Percentiles rank a stretch among this genome's conserved stretches.
Conservation (phyloP, 805 yeast genomes). For the Yamadazyma akitaensis region DNA sequence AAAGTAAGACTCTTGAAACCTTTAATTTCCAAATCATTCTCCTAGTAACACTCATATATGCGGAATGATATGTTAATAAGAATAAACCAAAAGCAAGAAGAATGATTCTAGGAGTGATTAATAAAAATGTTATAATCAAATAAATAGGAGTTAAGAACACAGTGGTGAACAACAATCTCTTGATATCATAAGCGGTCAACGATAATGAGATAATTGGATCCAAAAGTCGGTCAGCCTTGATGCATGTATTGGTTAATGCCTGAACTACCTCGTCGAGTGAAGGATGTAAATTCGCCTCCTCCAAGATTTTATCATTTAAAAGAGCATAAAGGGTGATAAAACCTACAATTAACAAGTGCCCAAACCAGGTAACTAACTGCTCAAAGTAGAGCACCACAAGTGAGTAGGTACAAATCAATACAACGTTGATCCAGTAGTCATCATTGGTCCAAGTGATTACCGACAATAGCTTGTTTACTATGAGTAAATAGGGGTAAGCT, state of each 20-base stretch:
- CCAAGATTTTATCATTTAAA: slow-evolving; percentile 53
- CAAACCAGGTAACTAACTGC: slow-evolving; percentile 70
- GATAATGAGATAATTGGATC: slow-evolving; percentile 75
- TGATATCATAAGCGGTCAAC: slow-evolving; percentile 75
- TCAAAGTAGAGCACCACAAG: slow-evolving; percentile 75
- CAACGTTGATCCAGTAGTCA: slow-evolving; percentile 70
- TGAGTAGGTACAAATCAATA: slow-evolving; percentile 53
- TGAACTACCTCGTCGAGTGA: slow-evolving; percentile 85
- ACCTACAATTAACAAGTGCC: slow-evolving; percentile 71
- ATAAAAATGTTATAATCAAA: slow-evolving; percentile 60
- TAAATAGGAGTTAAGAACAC: slow-evolving; percentile 84
- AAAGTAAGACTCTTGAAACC: slow-evolving; percentile 63
- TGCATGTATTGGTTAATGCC: slow-evolving; percentile 67
- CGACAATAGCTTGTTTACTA: slow-evolving; percentile 65
- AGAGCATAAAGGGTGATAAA: slow-evolving; percentile 58
- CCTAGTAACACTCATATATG: slow-evolving; percentile 80
- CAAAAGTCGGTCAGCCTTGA: slow-evolving; percentile 72
- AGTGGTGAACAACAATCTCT: slow-evolving; percentile 77
- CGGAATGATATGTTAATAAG: slow-evolving; percentile 78
- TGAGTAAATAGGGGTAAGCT: slow-evolving; percentile 80
- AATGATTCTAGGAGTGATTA: slow-evolving; percentile 68
- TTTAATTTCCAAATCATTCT: slow-evolving; percentile 82
- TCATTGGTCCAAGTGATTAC: slow-evolving; percentile 90
- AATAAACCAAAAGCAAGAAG: slow-evolving; percentile 57
- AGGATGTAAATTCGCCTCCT: slow-evolving; percentile 62